Conservation (phyloP, 306 rosid species). For the Gastrolobium villosum region DNA sequence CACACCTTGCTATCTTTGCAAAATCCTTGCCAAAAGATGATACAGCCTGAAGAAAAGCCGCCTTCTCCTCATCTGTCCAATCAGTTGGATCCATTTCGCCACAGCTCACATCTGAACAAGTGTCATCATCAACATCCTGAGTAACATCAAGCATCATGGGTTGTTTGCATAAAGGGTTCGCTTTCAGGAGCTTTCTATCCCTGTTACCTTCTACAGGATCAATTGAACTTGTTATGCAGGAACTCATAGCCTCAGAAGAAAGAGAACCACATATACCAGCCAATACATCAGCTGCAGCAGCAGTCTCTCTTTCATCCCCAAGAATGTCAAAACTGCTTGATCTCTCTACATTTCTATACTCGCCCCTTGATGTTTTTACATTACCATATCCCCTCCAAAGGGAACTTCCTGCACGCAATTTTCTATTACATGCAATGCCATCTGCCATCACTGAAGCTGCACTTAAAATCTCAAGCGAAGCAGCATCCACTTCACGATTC, state of each 20-base stretch:
- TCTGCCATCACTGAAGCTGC: slow-evolving; percentile 85
- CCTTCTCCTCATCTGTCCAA: slow-evolving; percentile 94
- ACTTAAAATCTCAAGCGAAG: slow-evolving; percentile 89
- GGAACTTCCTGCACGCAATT: slow-evolving; percentile 56
- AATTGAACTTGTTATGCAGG: slow-evolving; percentile 80
- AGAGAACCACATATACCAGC: slow-evolving; percentile 91
- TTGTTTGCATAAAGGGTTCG: slow-evolving; percentile 51
- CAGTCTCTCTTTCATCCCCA: slow-evolving; percentile 82
- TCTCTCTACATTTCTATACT: slow-evolving; percentile 53
- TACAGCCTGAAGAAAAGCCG: slow-evolving; percentile 83
- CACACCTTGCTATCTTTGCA: slow-evolving; percentile 67
- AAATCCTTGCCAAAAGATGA: slow-evolving; percentile 88
- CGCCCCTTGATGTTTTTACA: slow-evolving; percentile 55
- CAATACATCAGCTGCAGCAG: slow-evolving; percentile 89
- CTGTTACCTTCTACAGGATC: slow-evolving; percentile 67
- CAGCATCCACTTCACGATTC: slow-evolving; percentile 73
- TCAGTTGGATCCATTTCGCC: slow-evolving; percentile 84
- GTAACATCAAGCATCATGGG: slow-evolving; percentile 57
- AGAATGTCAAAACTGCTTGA: slow-evolving; percentile 63
- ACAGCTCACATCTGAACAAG: slow-evolving; percentile 95
- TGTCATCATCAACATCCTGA: slow-evolving; percentile 70
- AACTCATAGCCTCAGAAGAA: slow-evolving; percentile 89
- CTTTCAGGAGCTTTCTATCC: slow-evolving; percentile 66
- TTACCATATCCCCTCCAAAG: slow-evolving; percentile 61
- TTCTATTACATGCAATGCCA: slow-evolving; percentile 53